phyloP scores from a whole-genome alignment of 352 stramenopile species.

The Globisporangium cylindrosporum region DNA sequence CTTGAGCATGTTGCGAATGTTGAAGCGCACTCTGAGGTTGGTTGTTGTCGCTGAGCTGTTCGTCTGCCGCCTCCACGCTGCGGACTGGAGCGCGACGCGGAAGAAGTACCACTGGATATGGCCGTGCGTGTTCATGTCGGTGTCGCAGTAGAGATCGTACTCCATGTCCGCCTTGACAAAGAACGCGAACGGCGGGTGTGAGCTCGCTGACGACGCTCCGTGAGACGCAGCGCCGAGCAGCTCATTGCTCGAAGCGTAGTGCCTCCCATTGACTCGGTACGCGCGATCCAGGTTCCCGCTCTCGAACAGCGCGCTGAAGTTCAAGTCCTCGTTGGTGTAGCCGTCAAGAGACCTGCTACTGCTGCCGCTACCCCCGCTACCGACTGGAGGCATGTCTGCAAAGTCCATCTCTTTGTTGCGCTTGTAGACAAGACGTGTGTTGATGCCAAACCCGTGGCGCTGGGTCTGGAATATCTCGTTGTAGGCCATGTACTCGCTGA shows the following conservation, averaged over 20 bases:
- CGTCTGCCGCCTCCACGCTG: constrained; percentile 5
- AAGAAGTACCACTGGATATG: constrained; percentile 93
- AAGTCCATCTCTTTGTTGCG: constrained; percentile 41
- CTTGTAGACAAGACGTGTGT: constrained; percentile 65
- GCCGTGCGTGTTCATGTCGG: constrained; percentile 63
- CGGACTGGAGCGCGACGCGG: constrained; percentile 27
- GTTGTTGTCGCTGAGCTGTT: constrained; percentile 5
- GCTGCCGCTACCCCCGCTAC: not conserved
- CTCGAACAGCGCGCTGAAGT: constrained; percentile 69
- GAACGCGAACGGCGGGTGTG: constrained; percentile 43
- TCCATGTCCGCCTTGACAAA: constrained; percentile 59
- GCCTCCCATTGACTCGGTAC: constrained; percentile 54
- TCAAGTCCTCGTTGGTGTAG: constrained; percentile 31
- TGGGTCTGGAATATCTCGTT: constrained; percentile 61
- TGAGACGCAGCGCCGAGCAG: constrained; percentile 17
- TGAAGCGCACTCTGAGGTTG: constrained; percentile 65
- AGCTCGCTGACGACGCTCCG: constrained; percentile 4
- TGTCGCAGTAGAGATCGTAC: constrained; percentile 77
- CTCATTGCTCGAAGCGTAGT: constrained; percentile 50
- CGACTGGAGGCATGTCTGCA: not conserved
- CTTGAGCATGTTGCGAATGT: constrained; percentile 88
- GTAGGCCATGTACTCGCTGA: constrained; percentile 71
- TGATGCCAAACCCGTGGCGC: constrained; percentile 57
- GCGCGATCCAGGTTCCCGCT: constrained; percentile 73
- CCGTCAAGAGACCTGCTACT: not conserved